Base-by-base conservation (phyloP, 257 asterid species). In the Nicotiana noctiflora region DNA sequence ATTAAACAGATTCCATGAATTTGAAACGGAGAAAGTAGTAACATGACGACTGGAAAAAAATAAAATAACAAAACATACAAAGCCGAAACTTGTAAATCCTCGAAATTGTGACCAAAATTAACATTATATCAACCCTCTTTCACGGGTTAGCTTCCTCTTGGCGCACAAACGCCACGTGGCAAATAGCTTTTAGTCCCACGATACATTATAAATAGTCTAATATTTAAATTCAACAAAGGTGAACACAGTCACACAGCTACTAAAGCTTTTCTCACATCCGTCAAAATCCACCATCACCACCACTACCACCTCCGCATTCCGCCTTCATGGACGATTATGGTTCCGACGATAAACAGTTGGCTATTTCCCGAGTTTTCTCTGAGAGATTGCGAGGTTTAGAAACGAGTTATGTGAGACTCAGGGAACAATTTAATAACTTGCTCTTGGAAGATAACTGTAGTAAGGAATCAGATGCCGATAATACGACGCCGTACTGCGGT, bases 301-400 rank as follows among this genome's bases (percentile, higher is more conserved):
- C 87, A 10, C n/a, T 5, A 66, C 27, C 52, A 32, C 76, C 52
- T 9, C 19, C 59, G n/a, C 13, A 44, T 44, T 55, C 86, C 51
- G 14, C 86, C 86, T 82, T 87, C 87, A 87, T 86, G 93, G 82
- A 80, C 88, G 90, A 84, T 56, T 79, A 1, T 2, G 3, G 21
- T 17, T 8, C 81, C 19, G 21, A 0, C 59, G 46, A 23, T 19
- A 77, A 76, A 44, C 37, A 77, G 51, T 23, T 5, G 44, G 34
- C 10, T 31, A 29, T 72, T 27, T 78, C 81, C 80, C 63, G 63
- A 1, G 51, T 80, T 6, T 80, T 88, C 2, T 2, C 74, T 49
- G 89, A 87, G 67, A 86, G 90, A 19, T 90, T 87, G 77, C 79
- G 56, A 56, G 81, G 80, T 37, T 87, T 91, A 60, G 96, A 91